phyloP scores from a whole-genome alignment of 805 yeast species.

The Candida namnaoensis region DNA sequence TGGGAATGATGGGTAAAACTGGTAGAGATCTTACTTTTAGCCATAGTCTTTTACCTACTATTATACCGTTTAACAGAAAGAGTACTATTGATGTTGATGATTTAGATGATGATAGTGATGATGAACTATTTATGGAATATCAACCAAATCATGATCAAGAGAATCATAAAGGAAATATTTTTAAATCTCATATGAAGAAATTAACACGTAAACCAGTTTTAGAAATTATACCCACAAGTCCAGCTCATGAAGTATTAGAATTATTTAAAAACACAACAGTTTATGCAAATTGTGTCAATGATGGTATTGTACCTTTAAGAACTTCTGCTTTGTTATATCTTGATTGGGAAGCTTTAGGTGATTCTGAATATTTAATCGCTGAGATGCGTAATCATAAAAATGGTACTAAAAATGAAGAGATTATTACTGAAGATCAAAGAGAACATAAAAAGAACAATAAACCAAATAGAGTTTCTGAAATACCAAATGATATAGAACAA shows the following conservation, averaged over 20 bases:
- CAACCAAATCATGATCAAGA: too few species aligned
- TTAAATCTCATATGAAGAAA: too few species aligned
- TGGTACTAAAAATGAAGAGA: too few species aligned
- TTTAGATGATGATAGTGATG: background rate
- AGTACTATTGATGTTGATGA: slow-evolving; percentile 10
- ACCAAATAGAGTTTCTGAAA: too few species aligned
- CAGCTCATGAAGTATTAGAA: slow-evolving; percentile 56
- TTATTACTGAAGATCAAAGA: too few species aligned
- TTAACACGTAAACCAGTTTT: slow-evolving; percentile 48
- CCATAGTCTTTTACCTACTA: slow-evolving; percentile 20
- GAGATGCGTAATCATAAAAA: too few species aligned
- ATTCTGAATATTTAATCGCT: slow-evolving; percentile 26
- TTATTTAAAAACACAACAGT: slow-evolving; percentile 64
- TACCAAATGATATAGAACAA: background rate
- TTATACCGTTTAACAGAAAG: slow-evolving; percentile 8
- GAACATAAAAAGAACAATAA: too few species aligned
- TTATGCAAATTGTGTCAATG: slow-evolving; percentile 86
- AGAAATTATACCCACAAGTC: slow-evolving; percentile 66
- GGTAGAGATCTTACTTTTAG: slow-evolving; percentile 84
- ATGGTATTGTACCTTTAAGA: slow-evolving; percentile 92
- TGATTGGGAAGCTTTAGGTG: slow-evolving; percentile 71
- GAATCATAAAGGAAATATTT: slow-evolving; percentile 1
- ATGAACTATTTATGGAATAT: background rate
- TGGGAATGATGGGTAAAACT: slow-evolving; percentile 87
- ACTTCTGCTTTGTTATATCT: slow-evolving; percentile 80